phyloP scores from a whole-genome alignment of 1,284 basidiomycete species.

The Macrocystidia cucumis region DNA sequence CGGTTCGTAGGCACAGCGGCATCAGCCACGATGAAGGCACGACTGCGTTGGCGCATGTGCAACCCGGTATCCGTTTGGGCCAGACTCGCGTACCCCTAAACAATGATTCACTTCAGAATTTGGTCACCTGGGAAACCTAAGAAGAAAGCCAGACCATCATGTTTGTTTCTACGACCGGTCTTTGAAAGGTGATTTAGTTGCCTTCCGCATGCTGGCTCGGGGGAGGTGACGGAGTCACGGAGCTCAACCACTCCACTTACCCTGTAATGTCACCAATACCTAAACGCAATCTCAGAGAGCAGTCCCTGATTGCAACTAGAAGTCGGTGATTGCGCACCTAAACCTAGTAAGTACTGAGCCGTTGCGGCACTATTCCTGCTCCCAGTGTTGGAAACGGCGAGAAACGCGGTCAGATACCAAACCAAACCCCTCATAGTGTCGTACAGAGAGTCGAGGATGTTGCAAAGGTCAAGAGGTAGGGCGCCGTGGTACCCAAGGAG shows the following conservation, averaged over 20 bases:
- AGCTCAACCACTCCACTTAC: no score
- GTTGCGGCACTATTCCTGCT: constrained; percentile 29
- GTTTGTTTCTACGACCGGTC: constrained; percentile 72
- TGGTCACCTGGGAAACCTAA: constrained; percentile 3
- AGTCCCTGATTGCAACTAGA: constrained; percentile 5
- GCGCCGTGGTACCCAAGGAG: constrained; percentile 21
- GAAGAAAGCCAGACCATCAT: constrained; percentile 47
- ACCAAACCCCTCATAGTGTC: constrained; percentile 26
- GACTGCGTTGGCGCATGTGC: constrained; percentile 73
- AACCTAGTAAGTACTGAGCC: constrained; percentile 47
- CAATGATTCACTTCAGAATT: constrained; percentile 4
- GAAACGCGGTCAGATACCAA: constrained; percentile 32
- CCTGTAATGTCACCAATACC: constrained; percentile 78
- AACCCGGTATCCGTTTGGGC: constrained; percentile 70
- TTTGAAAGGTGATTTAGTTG: constrained; percentile 14
- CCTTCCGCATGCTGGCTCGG: not conserved
- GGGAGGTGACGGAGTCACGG: no score
- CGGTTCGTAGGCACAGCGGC: constrained; percentile 45
- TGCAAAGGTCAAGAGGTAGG: constrained; percentile 26
- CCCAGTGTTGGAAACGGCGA: constrained; percentile 18
- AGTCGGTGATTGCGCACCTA: constrained; percentile 32
- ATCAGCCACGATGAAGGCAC: constrained; percentile 73
- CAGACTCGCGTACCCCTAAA: constrained; percentile 65
- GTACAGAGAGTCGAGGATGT: constrained; percentile 21
- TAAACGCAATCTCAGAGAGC: constrained; percentile 21